Evolutionary conservation across 2,329 filamentous ascomycete genomes (phyloP), one percentile per base, ranked within the genome.

Genomic region (Stemphylium lycopersici): DNA sequence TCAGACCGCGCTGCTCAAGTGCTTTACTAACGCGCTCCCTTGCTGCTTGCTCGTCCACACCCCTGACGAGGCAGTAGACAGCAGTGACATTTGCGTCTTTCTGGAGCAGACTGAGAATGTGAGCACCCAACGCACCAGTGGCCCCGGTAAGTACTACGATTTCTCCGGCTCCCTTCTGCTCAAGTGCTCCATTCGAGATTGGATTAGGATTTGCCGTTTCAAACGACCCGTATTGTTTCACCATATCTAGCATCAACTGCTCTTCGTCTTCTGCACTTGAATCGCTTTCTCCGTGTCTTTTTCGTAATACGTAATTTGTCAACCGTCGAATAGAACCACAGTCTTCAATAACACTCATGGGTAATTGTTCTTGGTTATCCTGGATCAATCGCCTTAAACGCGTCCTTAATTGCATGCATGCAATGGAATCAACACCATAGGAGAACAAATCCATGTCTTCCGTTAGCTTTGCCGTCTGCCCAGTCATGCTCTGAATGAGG

Each of bases 281-380:
- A 15, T 70, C 62, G n/a, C 57, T 43, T 22, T 72, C 64, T 38
- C 77, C 76, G 46, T 77, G 68, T 33, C 81, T 69, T 38, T 71
- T 70, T 38, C 73, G 68, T 20, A 76, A 48, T 7, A 82, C 65
- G 44, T 73, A 75, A 10, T 76, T 64, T 16, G 69, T 66, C 12
- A 80, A 67, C 39, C 72, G 69, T 13, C 76, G 59, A n/a, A 87
- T 72, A 2, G 78, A 85, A 1, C 83, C 83, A 50, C 80, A 81
- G 54, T 88, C 83, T 58, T 87, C 86, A 0, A 88, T 79, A 1
- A 87, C 67, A 52, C 84, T 87, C 55, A 83, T 74, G 0, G 85
- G 83, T 1, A 87, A 64, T 0, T 71, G 63, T 24, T 64, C 57
- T n/a, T 69, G 47, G 36, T 59, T 63, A 7, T 68, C 47, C 1